Evolutionary conservation across 2,329 filamentous ascomycete genomes (phyloP).

Genomic region (Apiospora marii): DNA sequence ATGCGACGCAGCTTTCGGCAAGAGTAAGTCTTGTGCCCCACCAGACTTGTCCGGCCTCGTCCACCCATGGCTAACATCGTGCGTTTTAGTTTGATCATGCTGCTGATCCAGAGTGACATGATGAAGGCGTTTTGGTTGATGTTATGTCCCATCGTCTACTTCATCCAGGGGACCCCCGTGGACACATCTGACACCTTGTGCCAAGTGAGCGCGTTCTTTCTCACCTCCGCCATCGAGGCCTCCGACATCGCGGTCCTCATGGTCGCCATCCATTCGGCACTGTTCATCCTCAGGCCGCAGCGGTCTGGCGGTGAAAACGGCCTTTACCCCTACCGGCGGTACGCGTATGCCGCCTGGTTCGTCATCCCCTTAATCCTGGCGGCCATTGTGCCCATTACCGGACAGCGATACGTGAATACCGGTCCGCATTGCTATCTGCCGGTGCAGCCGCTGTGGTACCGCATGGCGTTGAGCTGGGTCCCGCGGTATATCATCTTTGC

Average conservation of each 20-base stretch:
- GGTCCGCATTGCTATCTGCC: slow-evolving; percentile 70
- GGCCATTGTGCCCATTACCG: slow-evolving; percentile 41
- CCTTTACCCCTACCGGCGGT: slow-evolving; percentile 71
- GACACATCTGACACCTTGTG: slow-evolving; percentile 64
- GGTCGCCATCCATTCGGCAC: slow-evolving; percentile 75
- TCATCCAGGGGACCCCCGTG: slow-evolving; percentile 58
- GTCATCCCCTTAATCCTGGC: slow-evolving; percentile 67
- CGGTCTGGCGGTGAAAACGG: slow-evolving; percentile 62
- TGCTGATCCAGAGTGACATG: slow-evolving; percentile 76
- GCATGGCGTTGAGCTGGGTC: slow-evolving; percentile 73
- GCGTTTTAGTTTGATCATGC: slow-evolving; percentile 71
- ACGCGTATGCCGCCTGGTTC: slow-evolving; percentile 65
- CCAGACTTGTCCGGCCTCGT: slow-evolving; percentile 25
- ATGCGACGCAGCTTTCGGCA: slow-evolving; percentile 80
- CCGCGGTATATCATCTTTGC: slow-evolving; percentile 75
- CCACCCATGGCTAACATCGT: slow-evolving; percentile 28
- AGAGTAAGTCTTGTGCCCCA: slow-evolving; percentile 56
- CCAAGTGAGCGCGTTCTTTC: slow-evolving; percentile 73
- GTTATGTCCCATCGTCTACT: slow-evolving; percentile 67
- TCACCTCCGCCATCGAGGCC: slow-evolving; percentile 71
- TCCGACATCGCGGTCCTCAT: slow-evolving; percentile 76
- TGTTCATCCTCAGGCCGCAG: slow-evolving; percentile 72
- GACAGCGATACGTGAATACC: slow-evolving; percentile 38
- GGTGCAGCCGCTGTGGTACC: slow-evolving; percentile 71
- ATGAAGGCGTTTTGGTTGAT: slow-evolving; percentile 75